Evolutionary conservation across 1,284 basidiomycete genomes (phyloP).

Genomic region (Bjerkandera adusta): DNA sequence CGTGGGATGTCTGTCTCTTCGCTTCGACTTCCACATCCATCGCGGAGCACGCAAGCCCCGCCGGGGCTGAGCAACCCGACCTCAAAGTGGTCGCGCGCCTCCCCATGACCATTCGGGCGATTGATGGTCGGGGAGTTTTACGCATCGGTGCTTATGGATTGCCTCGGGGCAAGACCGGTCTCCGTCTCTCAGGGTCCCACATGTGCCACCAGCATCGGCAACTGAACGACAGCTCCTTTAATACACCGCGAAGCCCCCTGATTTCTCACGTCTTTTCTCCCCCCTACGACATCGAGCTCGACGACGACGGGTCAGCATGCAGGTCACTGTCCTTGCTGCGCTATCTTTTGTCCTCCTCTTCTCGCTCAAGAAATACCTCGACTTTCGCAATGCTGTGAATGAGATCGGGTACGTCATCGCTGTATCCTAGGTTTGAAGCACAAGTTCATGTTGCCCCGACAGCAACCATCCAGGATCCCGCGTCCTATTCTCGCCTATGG

Average conservation of each 20-base stretch:
- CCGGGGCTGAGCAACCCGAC: no score
- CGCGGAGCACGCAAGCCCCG: no score
- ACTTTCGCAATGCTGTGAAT: not conserved
- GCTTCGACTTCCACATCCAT: no score
- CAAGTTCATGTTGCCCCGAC: not conserved
- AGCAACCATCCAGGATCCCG: slow-evolving; percentile 5
- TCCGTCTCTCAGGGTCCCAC: no score
- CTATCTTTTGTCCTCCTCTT: slow-evolving; percentile 1
- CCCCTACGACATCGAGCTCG: not conserved
- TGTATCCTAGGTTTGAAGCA: not conserved
- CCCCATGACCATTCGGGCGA: no score
- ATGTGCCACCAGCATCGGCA: not conserved
- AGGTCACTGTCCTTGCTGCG: not conserved
- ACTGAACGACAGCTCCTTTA: not conserved
- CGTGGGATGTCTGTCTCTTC: no score
- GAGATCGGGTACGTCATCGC: slow-evolving; percentile 2
- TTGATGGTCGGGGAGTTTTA: no score
- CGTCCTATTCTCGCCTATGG: not conserved
- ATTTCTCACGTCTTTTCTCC: not conserved
- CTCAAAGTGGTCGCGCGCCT: no score
- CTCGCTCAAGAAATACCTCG: not conserved
- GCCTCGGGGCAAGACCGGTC: no score
- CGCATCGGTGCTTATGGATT: no score
- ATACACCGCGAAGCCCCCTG: not conserved
- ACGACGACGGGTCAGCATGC: not conserved